Evolutionary conservation across 495 filamentous ascomycete species (phyloP), one percentile per base, ranked within the genome.

Genomic region (Jackrogersella minutella): DNA sequence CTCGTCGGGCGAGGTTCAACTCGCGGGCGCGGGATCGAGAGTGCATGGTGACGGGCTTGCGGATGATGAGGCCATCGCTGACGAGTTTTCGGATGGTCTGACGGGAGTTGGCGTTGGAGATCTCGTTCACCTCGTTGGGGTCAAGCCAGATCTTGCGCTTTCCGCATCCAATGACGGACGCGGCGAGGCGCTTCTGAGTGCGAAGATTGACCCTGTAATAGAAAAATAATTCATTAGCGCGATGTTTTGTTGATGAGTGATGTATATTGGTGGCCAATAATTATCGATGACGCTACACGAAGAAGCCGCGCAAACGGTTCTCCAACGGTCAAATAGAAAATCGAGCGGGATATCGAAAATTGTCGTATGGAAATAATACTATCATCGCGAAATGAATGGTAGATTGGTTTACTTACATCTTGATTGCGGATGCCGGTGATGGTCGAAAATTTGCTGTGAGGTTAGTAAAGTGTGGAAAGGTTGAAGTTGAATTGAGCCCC

Each of bases 101-200:
- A 78, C 95, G 96, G 74, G 93, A 97, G 91, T 98, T 98, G 90
- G 95, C 95, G 86, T 98, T 99, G 84, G 91, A 93, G 86, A 99
- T 98, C 82, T 99, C 95, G 87, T 84, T 94, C 82, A 94, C 88
- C 87, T 99, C 95, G 83, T 96, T 98, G 81, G 95, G 95, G 85
- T 99, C 95, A 80, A 99, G 93, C 95, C 95, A 99, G 86, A 99
- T 95, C 90, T 98, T 98, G 87, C 93, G 90, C 90, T 98, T 90
- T 81, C 95, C 95, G 87, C 92, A 95, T 85, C 93, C 93, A 79
- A 94, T 90, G 77, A 99, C 95, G 81, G 93, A 92, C 78, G 95
- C 92, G 78, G 95, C 96, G 76, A 99, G 94, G 84, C 96, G 94
- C 90, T 99, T 99, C 88, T 99, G 95, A 77, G 95, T 99, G 81